Base-by-base conservation (phyloP, 495 filamentous ascomycete species). In the Jackrogersella multiformis region DNA sequence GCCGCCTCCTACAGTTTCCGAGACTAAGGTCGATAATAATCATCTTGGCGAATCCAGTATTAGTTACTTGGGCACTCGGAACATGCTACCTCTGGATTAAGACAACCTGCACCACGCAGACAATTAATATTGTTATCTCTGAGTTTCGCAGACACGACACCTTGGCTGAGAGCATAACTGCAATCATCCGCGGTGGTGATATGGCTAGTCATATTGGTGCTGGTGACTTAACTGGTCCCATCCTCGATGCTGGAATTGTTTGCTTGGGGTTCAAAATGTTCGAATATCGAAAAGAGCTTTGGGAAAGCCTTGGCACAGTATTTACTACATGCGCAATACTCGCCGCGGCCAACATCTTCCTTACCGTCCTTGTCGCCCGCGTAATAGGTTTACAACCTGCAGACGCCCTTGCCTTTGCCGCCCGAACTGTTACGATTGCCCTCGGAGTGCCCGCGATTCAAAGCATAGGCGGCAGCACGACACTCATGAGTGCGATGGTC, bases 261-360 rank as follows among this genome's bases (percentile, higher is more conserved):
- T 74, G 75, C 2, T 76, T 81, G 76, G 81, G 81, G 0, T 73
- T 83, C 46, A 84, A 84, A 65, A 78, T 84, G 41, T 83, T 78
- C 69, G 76, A 80, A 57, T 80, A 80, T 71, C 76, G 80, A 10
- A 32, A 53, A 1, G 78, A 78, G 26, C 64, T 84, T 0, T 68
- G 76, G 62, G 75, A 75, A 4, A 81, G 80, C 2, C 55, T 78
- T 9, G 71, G 71, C 30, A 74, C 77, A 0, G 73, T 79, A 15
- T 36, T 71, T 7, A 76, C 77, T 16, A 76, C 77, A 0, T 75
- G 73, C 12, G 23, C 67, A 4, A 26, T 73, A 0, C 74, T 79
- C 5, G 61, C 78, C 9, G 61, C 68, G 3, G 58, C 46, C 6
- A 83, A 79, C 66, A 62, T 81, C 41, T 70, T 75, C 26, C 26